Percentiles rank a stretch among this genome's conserved stretches.
phyloP scores from a whole-genome alignment of 805 yeast genomes.

The Candida golubevii region DNA sequence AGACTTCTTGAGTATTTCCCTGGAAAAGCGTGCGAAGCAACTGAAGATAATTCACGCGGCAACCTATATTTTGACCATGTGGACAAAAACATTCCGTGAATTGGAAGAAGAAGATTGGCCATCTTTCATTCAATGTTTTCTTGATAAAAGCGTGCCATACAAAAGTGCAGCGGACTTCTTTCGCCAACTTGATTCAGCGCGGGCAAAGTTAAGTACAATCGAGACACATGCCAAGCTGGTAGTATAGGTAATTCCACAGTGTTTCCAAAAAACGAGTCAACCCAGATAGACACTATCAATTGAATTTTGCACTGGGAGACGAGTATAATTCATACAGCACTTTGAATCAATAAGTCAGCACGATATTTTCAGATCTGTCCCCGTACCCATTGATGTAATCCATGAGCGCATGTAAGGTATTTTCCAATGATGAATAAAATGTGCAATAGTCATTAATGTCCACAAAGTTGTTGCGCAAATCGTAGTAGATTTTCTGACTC shows the following conservation, averaged over 20 bases:
- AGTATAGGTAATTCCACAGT: too few species aligned
- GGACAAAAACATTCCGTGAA: background rate
- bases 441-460: conserved; percentile 44
- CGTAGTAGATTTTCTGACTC: conserved; percentile 37
- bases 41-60: background rate
- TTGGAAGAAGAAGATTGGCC: background rate
- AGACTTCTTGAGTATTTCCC: background rate
- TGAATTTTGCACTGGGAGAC: too few species aligned
- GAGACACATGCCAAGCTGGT: background rate
- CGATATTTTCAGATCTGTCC: too few species aligned
- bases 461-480: conserved; percentile 39
- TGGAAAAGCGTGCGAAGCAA: background rate
- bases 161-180: background rate
- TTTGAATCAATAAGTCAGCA: too few species aligned
- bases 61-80: conserved; percentile 1
- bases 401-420: conserved; percentile 36
- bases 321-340: too few species aligned
- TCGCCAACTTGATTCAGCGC: background rate
- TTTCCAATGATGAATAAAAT: conserved; percentile 39
- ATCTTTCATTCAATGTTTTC: background rate
- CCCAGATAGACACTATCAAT: background rate
- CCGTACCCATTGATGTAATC: conserved; percentile 25
- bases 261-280: too few species aligned
- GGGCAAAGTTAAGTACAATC: background rate
- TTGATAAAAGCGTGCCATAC: background rate